These are phyloP conservation scores for Quercus glauca DNA, from an alignment of 306 rosid species.

Conservation along the genomic window DNA sequence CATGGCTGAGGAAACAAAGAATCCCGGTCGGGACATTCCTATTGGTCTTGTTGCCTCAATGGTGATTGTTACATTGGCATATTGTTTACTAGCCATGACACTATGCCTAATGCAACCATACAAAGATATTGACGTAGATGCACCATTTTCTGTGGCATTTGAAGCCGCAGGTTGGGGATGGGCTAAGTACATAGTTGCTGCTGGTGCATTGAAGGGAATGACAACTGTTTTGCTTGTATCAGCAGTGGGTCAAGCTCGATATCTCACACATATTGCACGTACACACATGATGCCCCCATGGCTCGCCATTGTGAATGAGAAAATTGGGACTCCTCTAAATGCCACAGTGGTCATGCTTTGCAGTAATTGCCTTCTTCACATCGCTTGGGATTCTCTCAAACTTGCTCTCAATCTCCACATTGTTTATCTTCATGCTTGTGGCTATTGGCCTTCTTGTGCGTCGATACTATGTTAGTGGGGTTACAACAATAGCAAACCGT, in stretches of 20 bases:
- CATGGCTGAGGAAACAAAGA: slow-evolving; percentile 86
- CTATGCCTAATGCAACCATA: slow-evolving; percentile 69
- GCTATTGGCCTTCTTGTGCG: no score
- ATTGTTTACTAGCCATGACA: slow-evolving; percentile 62
- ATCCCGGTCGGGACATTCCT: slow-evolving; percentile 75
- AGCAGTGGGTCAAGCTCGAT: slow-evolving; percentile 83
- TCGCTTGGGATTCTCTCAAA: slow-evolving; percentile 45
- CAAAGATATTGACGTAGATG: slow-evolving; percentile 14
- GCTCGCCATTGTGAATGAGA: slow-evolving; percentile 62
- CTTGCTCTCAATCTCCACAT: slow-evolving; percentile 72
- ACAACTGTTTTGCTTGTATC: slow-evolving; percentile 67
- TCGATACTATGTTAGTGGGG: no score
- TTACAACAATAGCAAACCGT: no score
- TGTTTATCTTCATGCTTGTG: slow-evolving; percentile 76
- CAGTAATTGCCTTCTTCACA: slow-evolving; percentile 67
- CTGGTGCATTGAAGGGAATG: slow-evolving; percentile 85
- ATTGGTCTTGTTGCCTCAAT: slow-evolving; percentile 82
- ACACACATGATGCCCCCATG: slow-evolving; percentile 91
- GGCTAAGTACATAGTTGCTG: slow-evolving; percentile 83
- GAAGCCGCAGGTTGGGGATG: slow-evolving; percentile 63
- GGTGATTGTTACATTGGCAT: slow-evolving; percentile 38
- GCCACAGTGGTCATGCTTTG: slow-evolving; percentile 61
- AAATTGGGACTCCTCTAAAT: slow-evolving; percentile 68
- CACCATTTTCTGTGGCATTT: slow-evolving; percentile 69
- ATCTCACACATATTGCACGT: slow-evolving; percentile 81